Base-by-base conservation (phyloP, 2,329 filamentous ascomycete genomes). In the Microsporum audouinii region DNA sequence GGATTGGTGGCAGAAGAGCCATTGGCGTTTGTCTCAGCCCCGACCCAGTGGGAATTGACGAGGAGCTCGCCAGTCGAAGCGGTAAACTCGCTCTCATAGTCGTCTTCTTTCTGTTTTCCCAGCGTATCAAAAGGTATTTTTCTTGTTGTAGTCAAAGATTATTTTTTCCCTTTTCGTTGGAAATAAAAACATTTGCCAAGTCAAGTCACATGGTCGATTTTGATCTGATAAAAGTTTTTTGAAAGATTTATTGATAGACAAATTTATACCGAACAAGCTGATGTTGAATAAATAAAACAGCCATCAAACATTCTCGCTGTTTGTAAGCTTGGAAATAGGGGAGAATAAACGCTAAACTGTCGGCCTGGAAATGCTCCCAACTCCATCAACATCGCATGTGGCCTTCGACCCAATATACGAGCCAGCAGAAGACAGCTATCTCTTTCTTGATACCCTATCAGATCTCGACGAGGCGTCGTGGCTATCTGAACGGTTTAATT, bases 341-440 rank as follows among this genome's bases (percentile, higher is more conserved):
- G 29, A 53, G 12, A 53, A 43, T 41, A 41, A 8, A 2, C 43
- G 6, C 23, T 23, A 47, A 4, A 7, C 3, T 7, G 6, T 47
- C 17, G 23, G 23, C n/a, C 27, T 53, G 14, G 41, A 45, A 10
- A 96, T 96, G 91, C 84, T 99, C 33, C 91, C 92, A 7, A 99
- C 94, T 0, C 94, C 94, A 12, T 89, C 89, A 62, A 99, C 94
- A 2, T 88, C 88, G 27, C 94, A 99, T 76, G 89, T 97, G 63
- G 84, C 87, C 60, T 95, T 91, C 75, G 84, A 89, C 72, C 85
- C 87, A 60, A 86, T 97, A 67, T 99, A 99, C 76, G 91, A 96
- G 71, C 94, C 94, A 39, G 88, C 92, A 8, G 94, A 99, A 75
- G 94, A 99, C 77, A 96, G 91, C 3, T 99, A 90, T 71, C 83